Base-by-base conservation (phyloP, 2,329 filamentous ascomycete genomes). In the Curvularia lunata region DNA sequence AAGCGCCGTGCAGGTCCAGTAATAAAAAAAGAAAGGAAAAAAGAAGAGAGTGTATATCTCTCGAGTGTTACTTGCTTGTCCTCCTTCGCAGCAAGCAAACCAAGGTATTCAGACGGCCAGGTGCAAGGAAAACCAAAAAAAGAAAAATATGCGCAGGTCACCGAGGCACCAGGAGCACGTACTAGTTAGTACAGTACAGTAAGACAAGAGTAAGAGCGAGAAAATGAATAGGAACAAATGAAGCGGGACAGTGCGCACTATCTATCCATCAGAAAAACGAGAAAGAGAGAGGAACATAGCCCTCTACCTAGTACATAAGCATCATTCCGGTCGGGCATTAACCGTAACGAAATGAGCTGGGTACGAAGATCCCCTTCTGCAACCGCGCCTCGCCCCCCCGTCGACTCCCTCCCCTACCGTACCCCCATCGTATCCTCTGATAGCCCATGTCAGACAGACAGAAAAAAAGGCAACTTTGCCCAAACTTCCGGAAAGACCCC, bases 321-420 rank as follows among this genome's bases (percentile, higher is more conserved):
- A 49, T 18, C 45, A 21, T 21, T 21, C 30, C 45, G 45, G 45
- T 48, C 47, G 47, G 47, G 47, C 47, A 49, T 49, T 49, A 51
- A 51, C 34, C 34, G 27, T 30, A 51, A 51, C 37, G 38, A 51
- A 51, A 51, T 51, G 48, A 51, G 38, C 37, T 38, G 38, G 32
- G 32, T 38, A 40, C 47, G 47, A 49, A 49, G 47, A 49, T 49
- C 47, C 47, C 47, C 32, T 38, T 32, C 34, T 40, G 32, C 47
- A 42, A 42, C 40, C 40, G 40, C 40, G 40, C 21, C 34, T 37
- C 34, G 34, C 16, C 34, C 34, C 30, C 32, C 28, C 12, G 32
- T 34, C 32, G 12, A 34, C 19, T 32, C 46, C 21, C 46, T 42
- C 38, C 46, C 46, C 42, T 43, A 37, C 32, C 32, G 18, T 13